A percentile compares a stretch with the other conserved stretches of the same genome.
Evolutionary conservation across 1,139 yeast genomes (phyloP).

Genomic region (Sugiyamaella paludigena): DNA sequence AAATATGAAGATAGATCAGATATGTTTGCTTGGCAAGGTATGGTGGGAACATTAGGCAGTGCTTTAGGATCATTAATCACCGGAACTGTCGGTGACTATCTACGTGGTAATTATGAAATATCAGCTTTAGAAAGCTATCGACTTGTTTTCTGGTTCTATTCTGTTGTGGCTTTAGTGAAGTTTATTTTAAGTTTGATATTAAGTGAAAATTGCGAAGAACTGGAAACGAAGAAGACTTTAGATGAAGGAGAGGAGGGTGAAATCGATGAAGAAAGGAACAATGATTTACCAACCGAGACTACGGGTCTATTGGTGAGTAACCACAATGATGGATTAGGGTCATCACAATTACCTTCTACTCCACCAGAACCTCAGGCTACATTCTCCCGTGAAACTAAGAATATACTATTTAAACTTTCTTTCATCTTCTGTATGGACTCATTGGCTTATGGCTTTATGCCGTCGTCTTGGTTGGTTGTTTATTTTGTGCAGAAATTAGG

Average conservation of each 20-base stretch:
- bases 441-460: conserved; percentile 83
- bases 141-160: conserved; percentile 55
- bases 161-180: conserved; percentile 56
- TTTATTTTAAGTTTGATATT: conserved; percentile 53
- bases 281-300: conserved; percentile 2
- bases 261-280: not conserved
- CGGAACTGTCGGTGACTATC: conserved; percentile 56
- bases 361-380: not conserved
- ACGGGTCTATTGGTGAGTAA: conserved; percentile 2
- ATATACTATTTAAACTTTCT: conserved; percentile 38
- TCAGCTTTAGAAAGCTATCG: conserved; percentile 51
- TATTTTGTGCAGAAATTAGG: conserved; percentile 49
- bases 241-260: not conserved
- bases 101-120: conserved; percentile 39
- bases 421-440: conserved; percentile 72
- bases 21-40: conserved; percentile 66
- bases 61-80: conserved; percentile 70
- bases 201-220: conserved; percentile 52
- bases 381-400: conserved; percentile 21
- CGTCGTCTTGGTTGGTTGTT: conserved; percentile 83
- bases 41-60: conserved; percentile 69
- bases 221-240: not conserved
- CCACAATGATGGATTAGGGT: not conserved
- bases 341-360: not conserved
- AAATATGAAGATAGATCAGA: conserved; percentile 65